phyloP scores from a whole-genome alignment of 73 alveolate species.

The Effrenium voratum region DNA sequence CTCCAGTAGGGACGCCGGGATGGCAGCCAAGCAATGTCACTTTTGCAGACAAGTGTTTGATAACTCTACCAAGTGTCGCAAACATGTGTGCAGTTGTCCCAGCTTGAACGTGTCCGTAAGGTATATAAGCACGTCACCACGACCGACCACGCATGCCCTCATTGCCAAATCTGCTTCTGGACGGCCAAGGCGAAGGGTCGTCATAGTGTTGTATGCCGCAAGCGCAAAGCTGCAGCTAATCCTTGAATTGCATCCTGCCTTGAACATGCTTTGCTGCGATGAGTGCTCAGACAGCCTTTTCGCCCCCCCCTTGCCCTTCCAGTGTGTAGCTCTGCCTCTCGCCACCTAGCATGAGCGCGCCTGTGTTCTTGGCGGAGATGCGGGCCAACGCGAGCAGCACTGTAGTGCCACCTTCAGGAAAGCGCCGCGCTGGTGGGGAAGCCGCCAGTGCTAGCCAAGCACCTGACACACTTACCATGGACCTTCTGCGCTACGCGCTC shows the following conservation, averaged over 20 bases:
- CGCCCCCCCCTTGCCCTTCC: no score
- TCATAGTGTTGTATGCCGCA: slow-evolving; percentile 22
- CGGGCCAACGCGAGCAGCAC: neutral
- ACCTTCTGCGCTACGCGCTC: slow-evolving; percentile 22
- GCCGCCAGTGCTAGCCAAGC: no score
- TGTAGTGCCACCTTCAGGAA: neutral
- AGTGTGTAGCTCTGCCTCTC: no score
- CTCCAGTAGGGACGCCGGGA: neutral
- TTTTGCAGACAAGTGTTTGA: neutral
- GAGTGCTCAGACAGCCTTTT: no score
- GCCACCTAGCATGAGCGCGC: no score
- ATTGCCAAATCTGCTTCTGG: neutral
- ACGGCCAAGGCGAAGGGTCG: slow-evolving; percentile 59
- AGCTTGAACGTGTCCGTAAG: slow-evolving; percentile 2
- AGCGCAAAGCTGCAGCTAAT: neutral
- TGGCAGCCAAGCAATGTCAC: neutral
- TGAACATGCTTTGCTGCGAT: neutral
- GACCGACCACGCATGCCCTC: neutral
- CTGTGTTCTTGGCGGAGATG: neutral
- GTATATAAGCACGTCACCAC: neutral
- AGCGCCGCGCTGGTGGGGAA: neutral
- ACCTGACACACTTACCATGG: neutral
- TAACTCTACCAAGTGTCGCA: neutral
- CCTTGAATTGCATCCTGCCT: neutral
- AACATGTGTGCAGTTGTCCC: slow-evolving; percentile 17